Evolutionary conservation across 768 basidiomycete genomes (phyloP), one percentile per base, ranked within the genome.

Genomic region (Naematelia encephala): DNA sequence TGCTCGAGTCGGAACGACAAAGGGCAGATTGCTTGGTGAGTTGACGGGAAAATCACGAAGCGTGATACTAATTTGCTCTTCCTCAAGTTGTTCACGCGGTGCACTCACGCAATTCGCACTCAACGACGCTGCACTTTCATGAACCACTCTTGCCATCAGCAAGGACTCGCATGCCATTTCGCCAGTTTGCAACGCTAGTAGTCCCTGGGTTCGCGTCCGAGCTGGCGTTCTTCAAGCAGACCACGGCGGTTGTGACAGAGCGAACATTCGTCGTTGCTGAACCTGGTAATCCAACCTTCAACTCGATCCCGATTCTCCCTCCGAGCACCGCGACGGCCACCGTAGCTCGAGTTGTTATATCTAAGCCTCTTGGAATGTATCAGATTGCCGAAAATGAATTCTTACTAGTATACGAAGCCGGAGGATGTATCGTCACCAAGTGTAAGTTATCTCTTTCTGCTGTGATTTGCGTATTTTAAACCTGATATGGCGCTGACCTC

Each of bases 321-420:
- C 21, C 49, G 2, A 62, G 56, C 2, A 29, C 66, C 13, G 23
- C 51, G 52, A 59, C 50, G 27, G 28, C 60, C 4, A 59, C 57
- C 45, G 56, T 74, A 11, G 59, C 57, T 43, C 60, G 14, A 46
- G 43, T 29, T 23, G 34, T 30, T 23, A 14, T 21, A 5, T 60
- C 59, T 10, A 66, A 56, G 48, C 63, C 72, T 11, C 19, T 74
- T 58, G 66, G 51, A 5, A 74, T 74, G 72, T 71, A 67, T 56
- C 72, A 74, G 49, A 54, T 71, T 23, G 64, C 49, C n/a, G 69
- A 74, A 62, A 66, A 66, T 45, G 72, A 74, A 57, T 74, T 74
- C 57, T 39, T 69, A 48, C 52, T 74, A 57, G 69, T 63, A 0
- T 74, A 74, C 42, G 63, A 71, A 8, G 62, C 62, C 60, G 72